Conservation (phyloP, 257 asterid genomes). For the Fraxinus quadrangulata region DNA sequence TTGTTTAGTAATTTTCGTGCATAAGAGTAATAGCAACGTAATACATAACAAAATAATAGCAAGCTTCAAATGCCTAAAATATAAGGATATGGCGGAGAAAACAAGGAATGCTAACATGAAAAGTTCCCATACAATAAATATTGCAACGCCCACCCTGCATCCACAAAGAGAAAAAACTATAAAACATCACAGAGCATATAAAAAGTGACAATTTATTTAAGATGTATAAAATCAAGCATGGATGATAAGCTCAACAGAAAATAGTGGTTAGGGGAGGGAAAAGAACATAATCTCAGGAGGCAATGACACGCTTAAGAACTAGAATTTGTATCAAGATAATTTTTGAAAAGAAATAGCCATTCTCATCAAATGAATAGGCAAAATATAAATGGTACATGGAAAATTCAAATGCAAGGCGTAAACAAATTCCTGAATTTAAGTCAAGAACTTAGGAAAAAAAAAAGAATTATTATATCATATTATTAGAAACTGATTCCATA, state of each 20-base stretch:
- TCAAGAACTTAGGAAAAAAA: too few relatives aligned
- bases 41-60: slow-evolving; percentile 58
- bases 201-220: background rate
- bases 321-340: background rate
- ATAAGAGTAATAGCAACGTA: slow-evolving; percentile 54
- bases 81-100: slow-evolving; percentile 79
- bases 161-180: background rate
- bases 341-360: background rate
- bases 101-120: slow-evolving; percentile 70
- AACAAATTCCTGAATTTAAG: background rate
- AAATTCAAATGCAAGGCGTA: background rate
- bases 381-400: background rate
- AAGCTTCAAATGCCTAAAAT: slow-evolving; percentile 65
- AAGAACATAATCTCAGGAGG: background rate
- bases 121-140: slow-evolving; percentile 86
- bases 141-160: slow-evolving; percentile 82
- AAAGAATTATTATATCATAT: background rate
- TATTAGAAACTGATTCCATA: background rate
- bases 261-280: background rate
- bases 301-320: background rate
- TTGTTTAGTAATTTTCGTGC: slow-evolving; percentile 78
- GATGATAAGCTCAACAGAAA: background rate
- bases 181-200: background rate
- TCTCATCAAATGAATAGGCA: background rate
- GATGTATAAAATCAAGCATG: background rate